A percentile compares a stretch with the other conserved stretches of the same genome.
Conservation (phyloP, 2,329 filamentous ascomycete species). For the Monilinia vaccinii-corymbosi region DNA sequence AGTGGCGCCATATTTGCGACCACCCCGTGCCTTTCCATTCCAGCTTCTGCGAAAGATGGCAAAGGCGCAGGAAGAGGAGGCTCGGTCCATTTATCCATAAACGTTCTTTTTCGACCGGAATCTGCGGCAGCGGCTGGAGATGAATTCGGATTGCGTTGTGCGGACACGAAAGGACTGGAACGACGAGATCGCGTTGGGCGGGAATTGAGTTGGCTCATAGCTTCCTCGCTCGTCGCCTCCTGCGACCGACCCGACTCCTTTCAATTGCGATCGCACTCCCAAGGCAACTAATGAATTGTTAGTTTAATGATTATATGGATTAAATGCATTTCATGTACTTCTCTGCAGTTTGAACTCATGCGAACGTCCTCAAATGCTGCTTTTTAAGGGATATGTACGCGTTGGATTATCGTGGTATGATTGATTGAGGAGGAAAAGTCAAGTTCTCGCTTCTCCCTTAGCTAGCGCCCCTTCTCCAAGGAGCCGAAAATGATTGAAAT, state of each 20-base stretch:
- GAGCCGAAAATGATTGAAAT: conserved; percentile 1
- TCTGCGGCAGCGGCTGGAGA: conserved; percentile 11
- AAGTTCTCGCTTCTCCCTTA: conserved; percentile 13
- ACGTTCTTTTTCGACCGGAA: conserved; percentile 20
- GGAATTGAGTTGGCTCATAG: conserved; percentile 13
- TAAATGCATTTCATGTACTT: conserved; percentile 15
- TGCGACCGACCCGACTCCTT: conserved; percentile 16
- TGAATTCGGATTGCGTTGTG: conserved; percentile 12
- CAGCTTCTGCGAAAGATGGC: conserved; percentile 68
- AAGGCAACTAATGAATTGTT: conserved; percentile 19
- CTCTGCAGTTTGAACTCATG: conserved; percentile 17
- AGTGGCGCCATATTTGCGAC: conserved; percentile 77
- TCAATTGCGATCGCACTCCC: conserved; percentile 18
- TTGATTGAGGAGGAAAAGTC: conserved; percentile 12
- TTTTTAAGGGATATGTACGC: conserved; percentile 14
- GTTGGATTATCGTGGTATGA: conserved; percentile 13
- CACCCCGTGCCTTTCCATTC: conserved; percentile 64
- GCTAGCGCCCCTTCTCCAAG: conserved; percentile 9
- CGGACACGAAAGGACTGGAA: conserved; percentile 23
- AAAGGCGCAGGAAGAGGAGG: conserved; percentile 43
- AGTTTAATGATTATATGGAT: conserved; percentile 13
- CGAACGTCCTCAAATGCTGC: conserved; percentile 14
- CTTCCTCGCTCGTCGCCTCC: conserved; percentile 13
- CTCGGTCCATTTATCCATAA: conserved; percentile 43
- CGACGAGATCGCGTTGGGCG: conserved; percentile 25